Evolutionary conservation across 176 grass and related monocot genomes (phyloP).

Genomic region (Dactylis glomerata): DNA sequence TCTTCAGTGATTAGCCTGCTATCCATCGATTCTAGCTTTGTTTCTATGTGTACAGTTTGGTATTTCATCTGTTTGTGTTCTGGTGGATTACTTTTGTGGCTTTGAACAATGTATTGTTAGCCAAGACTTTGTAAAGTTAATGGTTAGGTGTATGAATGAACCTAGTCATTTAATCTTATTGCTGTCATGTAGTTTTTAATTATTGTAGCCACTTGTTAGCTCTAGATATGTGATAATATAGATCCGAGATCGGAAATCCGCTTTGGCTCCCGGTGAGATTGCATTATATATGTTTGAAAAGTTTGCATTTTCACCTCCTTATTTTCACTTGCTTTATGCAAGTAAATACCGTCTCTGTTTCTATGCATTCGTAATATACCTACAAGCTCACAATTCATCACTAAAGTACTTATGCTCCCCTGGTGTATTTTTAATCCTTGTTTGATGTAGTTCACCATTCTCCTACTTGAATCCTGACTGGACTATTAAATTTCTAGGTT

Average conservation of each 20-base stretch:
- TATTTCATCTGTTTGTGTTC: too few relatives aligned
- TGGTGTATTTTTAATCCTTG: background rate
- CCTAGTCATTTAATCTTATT: background rate
- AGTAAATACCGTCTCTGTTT: background rate
- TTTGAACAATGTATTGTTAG: background rate
- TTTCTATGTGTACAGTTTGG: too few relatives aligned
- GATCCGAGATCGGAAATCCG: too few relatives aligned
- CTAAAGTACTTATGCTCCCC: background rate
- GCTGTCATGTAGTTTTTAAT: background rate
- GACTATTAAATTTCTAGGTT: too few relatives aligned
- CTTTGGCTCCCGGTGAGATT: too few relatives aligned
- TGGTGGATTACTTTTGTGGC: too few relatives aligned
- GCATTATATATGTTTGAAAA: background rate
- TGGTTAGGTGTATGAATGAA: background rate
- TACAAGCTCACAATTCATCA: too few relatives aligned
- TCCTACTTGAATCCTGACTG: background rate
- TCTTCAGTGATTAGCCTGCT: background rate
- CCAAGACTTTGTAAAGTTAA: background rate
- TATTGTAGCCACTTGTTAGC: background rate
- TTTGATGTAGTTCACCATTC: background rate
- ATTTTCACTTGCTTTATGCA: background rate
- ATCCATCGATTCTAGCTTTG: too few relatives aligned
- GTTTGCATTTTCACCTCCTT: background rate
- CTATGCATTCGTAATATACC: background rate
- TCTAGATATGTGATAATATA: background rate